phyloP scores from a whole-genome alignment of 306 rosid species.

The Datisca glomerata region DNA sequence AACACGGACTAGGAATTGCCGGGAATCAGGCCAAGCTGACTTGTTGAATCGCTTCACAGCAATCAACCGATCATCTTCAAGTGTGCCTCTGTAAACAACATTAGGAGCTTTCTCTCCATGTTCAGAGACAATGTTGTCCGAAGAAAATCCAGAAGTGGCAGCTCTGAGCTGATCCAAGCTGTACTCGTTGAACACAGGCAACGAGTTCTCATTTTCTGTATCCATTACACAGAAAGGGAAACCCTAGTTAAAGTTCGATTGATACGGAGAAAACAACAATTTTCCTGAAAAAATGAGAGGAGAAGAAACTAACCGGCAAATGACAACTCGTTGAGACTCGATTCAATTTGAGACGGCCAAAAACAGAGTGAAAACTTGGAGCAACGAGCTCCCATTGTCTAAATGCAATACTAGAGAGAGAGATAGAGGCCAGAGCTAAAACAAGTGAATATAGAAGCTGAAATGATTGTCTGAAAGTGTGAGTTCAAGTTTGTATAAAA shows the following conservation, averaged over 20 bases:
- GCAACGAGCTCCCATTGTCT: conserved; percentile 93
- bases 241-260: conserved; percentile 2
- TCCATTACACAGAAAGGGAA: conserved; percentile 8
- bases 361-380: conserved; percentile 73
- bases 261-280: conserved; percentile 1
- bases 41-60: conserved; percentile 94
- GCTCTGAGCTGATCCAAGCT: conserved; percentile 62
- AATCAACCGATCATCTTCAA: conserved; percentile 54
- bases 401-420: conserved; percentile 14
- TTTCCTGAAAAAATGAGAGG: conserved; percentile 17
- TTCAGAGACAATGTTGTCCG: conserved; percentile 87
- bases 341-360: conserved; percentile 72
- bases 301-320: conserved; percentile 38
- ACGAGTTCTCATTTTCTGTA: conserved; percentile 57
- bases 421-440: no score
- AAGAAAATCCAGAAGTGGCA: conserved; percentile 81
- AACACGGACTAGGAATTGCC: conserved; percentile 74
- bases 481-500: no score
- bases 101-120: conserved; percentile 99
- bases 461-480: neutral
- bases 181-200: conserved; percentile 61
- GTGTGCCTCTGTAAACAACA: conserved; percentile 74
- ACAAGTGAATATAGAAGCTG: neutral
- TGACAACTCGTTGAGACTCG: conserved; percentile 51
- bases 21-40: conserved; percentile 97